Percentiles rank a stretch among this genome's conserved stretches.
Conservation (phyloP, 345 rosid genomes). For the Euphorbia lathyris region DNA sequence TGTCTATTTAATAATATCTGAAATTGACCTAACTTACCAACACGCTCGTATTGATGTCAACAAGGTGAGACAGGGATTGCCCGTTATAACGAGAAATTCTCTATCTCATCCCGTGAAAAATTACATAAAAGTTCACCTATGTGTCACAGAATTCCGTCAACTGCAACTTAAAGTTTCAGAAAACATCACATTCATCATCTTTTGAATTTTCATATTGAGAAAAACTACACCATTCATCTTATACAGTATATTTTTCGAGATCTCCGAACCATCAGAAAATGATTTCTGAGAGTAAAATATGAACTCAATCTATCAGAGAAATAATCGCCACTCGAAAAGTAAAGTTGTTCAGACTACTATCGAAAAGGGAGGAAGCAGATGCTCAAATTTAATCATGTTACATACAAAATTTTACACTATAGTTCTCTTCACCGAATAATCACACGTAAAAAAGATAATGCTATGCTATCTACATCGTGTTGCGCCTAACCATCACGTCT, state of each 20-base stretch:
- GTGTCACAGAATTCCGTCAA: too few relatives aligned
- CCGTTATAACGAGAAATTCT: too few relatives aligned
- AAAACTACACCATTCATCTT: too few relatives aligned
- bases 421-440: slow-evolving; percentile 4
- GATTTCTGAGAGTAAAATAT: neutral
- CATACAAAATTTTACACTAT: slow-evolving; percentile 14
- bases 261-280: neutral
- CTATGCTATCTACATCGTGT: slow-evolving; percentile 11
- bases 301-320: neutral
- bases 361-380: neutral
- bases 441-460: neutral
- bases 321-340: neutral
- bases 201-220: too few relatives aligned
- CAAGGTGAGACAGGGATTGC: too few relatives aligned
- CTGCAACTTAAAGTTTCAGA: too few relatives aligned
- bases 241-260: neutral
- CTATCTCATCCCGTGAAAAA: too few relatives aligned
- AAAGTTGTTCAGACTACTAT: neutral
- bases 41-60: too few relatives aligned
- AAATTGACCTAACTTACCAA: too few relatives aligned
- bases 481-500: slow-evolving; percentile 43
- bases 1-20: too few relatives aligned
- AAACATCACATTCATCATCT: too few relatives aligned
- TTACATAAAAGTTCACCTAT: too few relatives aligned
- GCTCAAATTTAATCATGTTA: slow-evolving; percentile 5